A percentile compares a stretch with the other conserved stretches of the same genome.
Conservation (phyloP, 169 alveolate species). For the Plasmodium gonderi region DNA sequence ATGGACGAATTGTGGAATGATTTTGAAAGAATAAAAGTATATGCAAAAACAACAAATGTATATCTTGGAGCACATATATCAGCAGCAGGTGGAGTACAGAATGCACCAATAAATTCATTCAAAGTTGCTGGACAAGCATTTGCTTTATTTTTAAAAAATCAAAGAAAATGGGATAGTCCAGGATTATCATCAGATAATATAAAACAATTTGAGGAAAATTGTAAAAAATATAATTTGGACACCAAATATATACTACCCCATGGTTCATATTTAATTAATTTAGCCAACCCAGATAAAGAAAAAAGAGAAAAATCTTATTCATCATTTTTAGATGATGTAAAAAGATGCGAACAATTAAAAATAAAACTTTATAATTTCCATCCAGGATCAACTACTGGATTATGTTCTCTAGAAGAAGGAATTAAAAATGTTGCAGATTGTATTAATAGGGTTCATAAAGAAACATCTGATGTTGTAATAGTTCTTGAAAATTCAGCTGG, state of each 20-base stretch:
- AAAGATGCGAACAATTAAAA: slow-evolving; percentile 90
- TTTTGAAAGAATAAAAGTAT: slow-evolving; percentile 27
- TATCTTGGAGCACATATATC: slow-evolving; percentile 92
- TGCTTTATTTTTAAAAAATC: slow-evolving; percentile 90
- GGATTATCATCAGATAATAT: slow-evolving; percentile 82
- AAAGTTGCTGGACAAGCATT: slow-evolving; percentile 89
- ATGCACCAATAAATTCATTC: slow-evolving; percentile 85
- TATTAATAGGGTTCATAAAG: slow-evolving; percentile 86
- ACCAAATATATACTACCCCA: slow-evolving; percentile 87
- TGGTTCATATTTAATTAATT: slow-evolving; percentile 90
- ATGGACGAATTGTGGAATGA: slow-evolving; percentile 64
- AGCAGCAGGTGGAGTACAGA: slow-evolving; percentile 92
- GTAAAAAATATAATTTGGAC: slow-evolving; percentile 79
- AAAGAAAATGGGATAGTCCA: slow-evolving; percentile 91
- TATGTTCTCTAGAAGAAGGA: slow-evolving; percentile 85
- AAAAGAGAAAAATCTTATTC: slow-evolving; percentile 87
- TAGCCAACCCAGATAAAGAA: slow-evolving; percentile 91
- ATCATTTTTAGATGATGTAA: slow-evolving; percentile 89
- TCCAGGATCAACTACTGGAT: slow-evolving; percentile 91
- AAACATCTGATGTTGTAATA: slow-evolving; percentile 84
- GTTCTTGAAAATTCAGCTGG: slow-evolving; percentile 93
- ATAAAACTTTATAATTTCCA: slow-evolving; percentile 89
- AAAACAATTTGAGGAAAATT: slow-evolving; percentile 78
- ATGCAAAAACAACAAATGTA: slow-evolving; percentile 76
- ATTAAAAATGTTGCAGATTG: slow-evolving; percentile 84